Conservation (phyloP, 2,329 filamentous ascomycete species). For the Fusarium bulbicola region DNA sequence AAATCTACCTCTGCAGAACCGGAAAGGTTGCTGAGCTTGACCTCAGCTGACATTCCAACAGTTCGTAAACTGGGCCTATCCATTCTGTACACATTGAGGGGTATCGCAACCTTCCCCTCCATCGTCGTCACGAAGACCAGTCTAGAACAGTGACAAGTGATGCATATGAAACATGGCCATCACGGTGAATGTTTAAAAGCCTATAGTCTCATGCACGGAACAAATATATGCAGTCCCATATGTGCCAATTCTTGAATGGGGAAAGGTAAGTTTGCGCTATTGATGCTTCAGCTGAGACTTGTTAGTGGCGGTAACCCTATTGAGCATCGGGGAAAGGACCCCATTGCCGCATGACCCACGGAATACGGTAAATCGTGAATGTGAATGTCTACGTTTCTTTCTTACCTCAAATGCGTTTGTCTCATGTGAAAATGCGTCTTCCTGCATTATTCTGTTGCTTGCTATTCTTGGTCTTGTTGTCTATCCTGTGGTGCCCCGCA, state of each 20-base stretch:
- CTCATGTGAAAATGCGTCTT: background rate
- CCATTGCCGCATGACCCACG: background rate
- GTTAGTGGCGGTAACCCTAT: background rate
- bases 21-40: background rate
- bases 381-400: background rate
- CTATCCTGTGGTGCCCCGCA: too few species aligned
- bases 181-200: background rate
- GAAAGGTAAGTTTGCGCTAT: background rate
- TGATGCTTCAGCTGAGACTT: background rate
- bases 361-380: background rate
- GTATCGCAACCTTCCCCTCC: background rate
- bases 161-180: background rate
- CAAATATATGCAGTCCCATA: background rate
- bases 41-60: background rate
- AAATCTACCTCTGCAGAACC: background rate
- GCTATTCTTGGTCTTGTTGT: too few species aligned
- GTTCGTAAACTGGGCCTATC: background rate
- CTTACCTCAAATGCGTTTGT: fast-evolving
- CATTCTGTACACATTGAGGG: background rate
- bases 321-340: background rate
- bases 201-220: background rate
- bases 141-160: background rate
- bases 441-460: fast-evolving
- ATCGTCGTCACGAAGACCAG: background rate
- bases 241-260: background rate